Conservation (phyloP, 108 stramenopile genomes). For the Mayamaea pseudoterrestris region DNA sequence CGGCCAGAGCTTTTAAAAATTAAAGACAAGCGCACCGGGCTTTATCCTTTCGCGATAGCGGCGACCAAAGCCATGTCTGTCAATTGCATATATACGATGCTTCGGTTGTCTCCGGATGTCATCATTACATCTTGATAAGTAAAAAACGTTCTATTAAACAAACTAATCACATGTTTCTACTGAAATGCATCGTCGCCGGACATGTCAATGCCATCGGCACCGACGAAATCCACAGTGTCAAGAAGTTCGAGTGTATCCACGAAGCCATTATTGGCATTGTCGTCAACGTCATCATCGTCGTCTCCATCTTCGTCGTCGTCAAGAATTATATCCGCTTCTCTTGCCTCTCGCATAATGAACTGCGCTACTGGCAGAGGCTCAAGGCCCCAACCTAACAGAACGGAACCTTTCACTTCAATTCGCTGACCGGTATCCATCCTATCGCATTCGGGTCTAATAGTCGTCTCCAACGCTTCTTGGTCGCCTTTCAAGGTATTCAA, state of each 20-base stretch:
- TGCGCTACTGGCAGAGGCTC: slow-evolving; percentile 55
- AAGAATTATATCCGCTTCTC: slow-evolving; percentile 36
- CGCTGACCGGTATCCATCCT: slow-evolving; percentile 22
- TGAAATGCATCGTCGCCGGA: background rate
- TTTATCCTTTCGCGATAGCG: no score
- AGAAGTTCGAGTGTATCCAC: background rate
- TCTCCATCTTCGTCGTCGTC: slow-evolving; percentile 45
- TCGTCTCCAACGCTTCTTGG: background rate
- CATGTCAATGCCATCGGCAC: background rate
- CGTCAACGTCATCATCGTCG: slow-evolving; percentile 25
- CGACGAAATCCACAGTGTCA: background rate
- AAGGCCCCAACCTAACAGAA: slow-evolving; percentile 58
- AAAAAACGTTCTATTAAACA: no score
- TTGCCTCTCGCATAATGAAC: slow-evolving; percentile 62
- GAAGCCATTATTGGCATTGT: no score
- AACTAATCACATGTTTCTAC: no score
- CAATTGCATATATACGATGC: no score
- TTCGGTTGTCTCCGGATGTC: no score
- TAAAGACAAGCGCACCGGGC: no score
- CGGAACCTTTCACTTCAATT: slow-evolving; percentile 42
- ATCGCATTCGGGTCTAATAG: slow-evolving; percentile 5
- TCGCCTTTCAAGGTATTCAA: slow-evolving; percentile 2
- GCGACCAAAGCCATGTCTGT: no score
- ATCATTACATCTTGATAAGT: no score
- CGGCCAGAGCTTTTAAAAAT: no score